phyloP scores from a whole-genome alignment of 495 filamentous ascomycete genomes.

The Tuber melanosporum region DNA sequence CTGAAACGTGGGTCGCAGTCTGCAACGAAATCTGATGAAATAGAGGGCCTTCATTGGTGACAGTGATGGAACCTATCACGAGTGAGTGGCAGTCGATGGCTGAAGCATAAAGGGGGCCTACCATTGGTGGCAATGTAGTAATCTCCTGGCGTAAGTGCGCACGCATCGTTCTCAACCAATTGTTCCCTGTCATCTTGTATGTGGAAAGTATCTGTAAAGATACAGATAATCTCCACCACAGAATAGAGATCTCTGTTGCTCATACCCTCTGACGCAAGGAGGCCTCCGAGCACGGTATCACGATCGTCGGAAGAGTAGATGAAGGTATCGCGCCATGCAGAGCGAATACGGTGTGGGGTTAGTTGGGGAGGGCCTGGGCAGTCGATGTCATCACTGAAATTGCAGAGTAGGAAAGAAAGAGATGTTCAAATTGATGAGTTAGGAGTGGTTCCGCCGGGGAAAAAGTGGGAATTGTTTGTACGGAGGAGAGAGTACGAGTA shows the following conservation, averaged over 20 bases:
- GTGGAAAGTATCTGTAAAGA: conserved; percentile 25
- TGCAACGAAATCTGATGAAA: conserved; percentile 33
- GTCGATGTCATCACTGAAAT: background rate
- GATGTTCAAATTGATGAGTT: background rate
- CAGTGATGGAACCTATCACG: conserved; percentile 23
- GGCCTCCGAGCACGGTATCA: conserved; percentile 39
- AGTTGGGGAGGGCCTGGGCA: background rate
- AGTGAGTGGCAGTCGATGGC: conserved; percentile 40
- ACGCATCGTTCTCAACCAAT: conserved; percentile 31
- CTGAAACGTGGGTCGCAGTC: conserved; percentile 31
- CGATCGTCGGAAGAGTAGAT: conserved; percentile 42
- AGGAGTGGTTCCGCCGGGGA: background rate
- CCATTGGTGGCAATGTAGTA: conserved; percentile 40
- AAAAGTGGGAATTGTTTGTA: background rate
- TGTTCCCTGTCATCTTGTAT: conserved; percentile 34
- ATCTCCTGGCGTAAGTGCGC: conserved; percentile 40
- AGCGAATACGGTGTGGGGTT: conserved; percentile 26
- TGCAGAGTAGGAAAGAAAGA: background rate
- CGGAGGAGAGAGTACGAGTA: background rate
- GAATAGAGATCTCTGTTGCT: conserved; percentile 43
- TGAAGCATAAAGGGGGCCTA: background rate
- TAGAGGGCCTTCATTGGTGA: conserved; percentile 40
- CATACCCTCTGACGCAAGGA: conserved; percentile 42
- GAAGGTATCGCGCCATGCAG: conserved; percentile 40
- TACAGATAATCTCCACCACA: conserved; percentile 42